Conservation (phyloP, 1,139 yeast genomes). For the Zhuliangozyma parablackwelliae region DNA sequence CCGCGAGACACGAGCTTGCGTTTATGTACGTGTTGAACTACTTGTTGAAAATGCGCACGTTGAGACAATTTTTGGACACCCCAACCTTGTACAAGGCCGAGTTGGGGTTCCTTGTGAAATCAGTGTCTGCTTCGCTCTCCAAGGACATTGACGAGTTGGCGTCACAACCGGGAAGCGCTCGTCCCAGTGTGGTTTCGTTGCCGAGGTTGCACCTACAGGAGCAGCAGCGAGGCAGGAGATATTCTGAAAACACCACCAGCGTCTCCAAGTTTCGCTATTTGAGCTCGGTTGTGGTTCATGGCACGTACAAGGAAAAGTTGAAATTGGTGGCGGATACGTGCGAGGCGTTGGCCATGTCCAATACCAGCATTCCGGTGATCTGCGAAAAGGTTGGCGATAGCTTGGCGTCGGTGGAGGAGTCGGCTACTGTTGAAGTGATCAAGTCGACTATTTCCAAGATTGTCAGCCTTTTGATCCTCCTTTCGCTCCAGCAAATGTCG, state of each 20-base stretch:
- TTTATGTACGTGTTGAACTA: slow-evolving; percentile 27
- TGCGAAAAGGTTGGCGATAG: slow-evolving; percentile 3
- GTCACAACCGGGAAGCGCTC: slow-evolving; percentile 21
- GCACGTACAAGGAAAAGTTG: slow-evolving; percentile 33
- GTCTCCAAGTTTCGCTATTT: slow-evolving; percentile 14
- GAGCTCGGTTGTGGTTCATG: slow-evolving; percentile 24
- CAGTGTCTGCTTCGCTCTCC: slow-evolving; percentile 21
- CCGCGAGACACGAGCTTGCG: slow-evolving; percentile 32
- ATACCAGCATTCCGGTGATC: slow-evolving; percentile 6
- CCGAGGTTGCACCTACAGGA: slow-evolving; percentile 9
- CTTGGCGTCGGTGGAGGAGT: slow-evolving; percentile 1
- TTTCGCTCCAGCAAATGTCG: slow-evolving; percentile 1
- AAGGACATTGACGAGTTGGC: slow-evolving; percentile 24
- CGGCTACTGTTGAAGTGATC: background rate
- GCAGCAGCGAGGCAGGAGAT: background rate
- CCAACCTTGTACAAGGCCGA: slow-evolving; percentile 17
- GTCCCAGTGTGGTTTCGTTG: slow-evolving; percentile 19
- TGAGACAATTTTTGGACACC: slow-evolving; percentile 19
- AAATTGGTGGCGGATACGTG: slow-evolving; percentile 20
- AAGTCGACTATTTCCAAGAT: background rate
- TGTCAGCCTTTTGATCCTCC: slow-evolving; percentile 1
- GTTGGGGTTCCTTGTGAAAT: slow-evolving; percentile 16
- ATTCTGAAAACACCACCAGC: background rate
- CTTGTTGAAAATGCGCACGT: slow-evolving; percentile 17
- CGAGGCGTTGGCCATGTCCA: slow-evolving; percentile 12